Conservation (phyloP, 176 grass and related monocot genomes). For the Raddia distichophylla region DNA sequence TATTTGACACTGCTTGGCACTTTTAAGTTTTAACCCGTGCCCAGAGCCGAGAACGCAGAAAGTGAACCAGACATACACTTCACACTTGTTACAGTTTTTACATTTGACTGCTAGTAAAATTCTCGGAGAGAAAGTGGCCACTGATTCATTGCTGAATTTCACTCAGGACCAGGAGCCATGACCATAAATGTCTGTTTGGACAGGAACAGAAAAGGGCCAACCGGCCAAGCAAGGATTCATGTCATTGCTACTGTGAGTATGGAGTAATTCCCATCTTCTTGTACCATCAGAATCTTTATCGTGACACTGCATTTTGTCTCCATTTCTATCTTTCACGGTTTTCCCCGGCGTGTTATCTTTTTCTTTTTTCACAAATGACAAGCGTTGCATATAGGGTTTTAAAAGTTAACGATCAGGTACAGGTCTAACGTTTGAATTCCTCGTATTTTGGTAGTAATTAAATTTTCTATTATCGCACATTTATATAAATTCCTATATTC, state of each 20-base stretch:
- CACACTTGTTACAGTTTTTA: not conserved
- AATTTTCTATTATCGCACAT: not conserved
- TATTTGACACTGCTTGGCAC: not conserved
- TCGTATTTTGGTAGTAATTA: not conserved
- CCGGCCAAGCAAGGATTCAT: constrained; percentile 22
- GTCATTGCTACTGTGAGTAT: not conserved
- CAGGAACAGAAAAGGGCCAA: constrained; percentile 29
- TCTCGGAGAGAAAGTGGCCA: not conserved
- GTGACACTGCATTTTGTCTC: constrained; percentile 26
- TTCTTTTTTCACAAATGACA: constrained; percentile 7
- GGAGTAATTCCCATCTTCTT: not conserved
- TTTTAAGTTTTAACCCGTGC: not conserved
- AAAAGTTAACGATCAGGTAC: not conserved
- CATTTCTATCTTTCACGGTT: not conserved
- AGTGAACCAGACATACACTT: not conserved
- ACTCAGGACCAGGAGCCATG: constrained; percentile 19
- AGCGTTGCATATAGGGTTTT: not conserved
- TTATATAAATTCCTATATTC: not conserved
- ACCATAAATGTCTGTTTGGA: constrained; percentile 40
- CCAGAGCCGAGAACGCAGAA: not conserved
- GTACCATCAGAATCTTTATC: constrained; percentile 33
- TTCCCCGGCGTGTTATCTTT: not conserved
- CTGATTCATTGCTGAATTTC: constrained; percentile 21
- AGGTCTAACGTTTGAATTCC: not conserved
- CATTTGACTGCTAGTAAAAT: not conserved